phyloP scores from a whole-genome alignment of 179 eudicot species.

The Spergularia azorica region DNA sequence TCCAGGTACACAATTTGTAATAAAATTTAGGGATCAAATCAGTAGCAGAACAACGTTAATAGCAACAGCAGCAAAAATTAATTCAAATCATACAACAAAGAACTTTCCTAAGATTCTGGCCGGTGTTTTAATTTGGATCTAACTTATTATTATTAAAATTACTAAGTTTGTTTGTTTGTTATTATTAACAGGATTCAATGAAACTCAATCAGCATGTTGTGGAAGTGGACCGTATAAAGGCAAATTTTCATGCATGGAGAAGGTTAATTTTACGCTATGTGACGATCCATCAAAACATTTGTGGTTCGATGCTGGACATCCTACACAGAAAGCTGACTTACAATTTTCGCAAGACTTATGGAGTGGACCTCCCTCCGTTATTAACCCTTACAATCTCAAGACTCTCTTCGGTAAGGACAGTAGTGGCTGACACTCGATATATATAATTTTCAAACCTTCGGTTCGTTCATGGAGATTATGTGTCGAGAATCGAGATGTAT shows the following conservation, averaged over 20 bases:
- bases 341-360: conserved; percentile 27
- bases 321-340: conserved; percentile 19
- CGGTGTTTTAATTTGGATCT: not conserved
- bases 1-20: not conserved
- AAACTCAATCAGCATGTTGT: conserved; percentile 23
- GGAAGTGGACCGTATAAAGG: conserved; percentile 26
- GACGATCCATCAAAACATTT: conserved; percentile 8
- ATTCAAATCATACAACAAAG: too few relatives aligned
- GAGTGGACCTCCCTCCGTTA: conserved; percentile 8
- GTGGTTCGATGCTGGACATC: conserved; percentile 30
- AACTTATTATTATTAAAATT: not conserved
- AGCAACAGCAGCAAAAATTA: not conserved
- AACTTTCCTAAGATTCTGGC: conserved; percentile 12
- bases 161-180: too few relatives aligned
- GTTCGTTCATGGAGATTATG: not conserved
- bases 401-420: not conserved
- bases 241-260: conserved; percentile 22
- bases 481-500: not conserved
- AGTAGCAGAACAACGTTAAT: not conserved
- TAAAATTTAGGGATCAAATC: conserved; percentile 12
- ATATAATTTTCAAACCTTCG: too few relatives aligned
- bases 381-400: conserved; percentile 10
- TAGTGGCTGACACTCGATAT: not conserved
- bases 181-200: not conserved
- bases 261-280: conserved; percentile 22